Evolutionary conservation across 129 eudicot genomes (phyloP).

Genomic region (Deinandra increscens): DNA sequence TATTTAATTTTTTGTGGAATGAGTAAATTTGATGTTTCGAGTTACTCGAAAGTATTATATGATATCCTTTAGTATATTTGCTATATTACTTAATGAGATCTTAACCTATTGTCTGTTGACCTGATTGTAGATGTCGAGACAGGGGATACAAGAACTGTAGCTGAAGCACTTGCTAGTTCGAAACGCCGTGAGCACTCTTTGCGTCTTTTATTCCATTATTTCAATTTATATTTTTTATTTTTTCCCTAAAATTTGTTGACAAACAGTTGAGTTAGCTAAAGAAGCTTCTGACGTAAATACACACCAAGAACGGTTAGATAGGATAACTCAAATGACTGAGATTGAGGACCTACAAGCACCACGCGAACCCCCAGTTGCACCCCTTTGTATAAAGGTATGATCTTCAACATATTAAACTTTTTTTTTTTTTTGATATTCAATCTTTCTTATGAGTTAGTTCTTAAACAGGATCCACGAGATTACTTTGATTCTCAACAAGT

Average conservation of each 20-base stretch:
- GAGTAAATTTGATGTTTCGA: not conserved
- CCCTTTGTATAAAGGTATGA: conserved; percentile 82
- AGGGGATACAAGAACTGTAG: conserved; percentile 80
- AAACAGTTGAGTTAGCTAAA: conserved; percentile 79
- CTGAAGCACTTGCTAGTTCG: conserved; percentile 84
- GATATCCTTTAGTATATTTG: not conserved
- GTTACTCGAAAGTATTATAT: not conserved
- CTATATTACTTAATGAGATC: not conserved
- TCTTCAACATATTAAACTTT: conserved; percentile 2
- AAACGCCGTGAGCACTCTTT: conserved; percentile 56
- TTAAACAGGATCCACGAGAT: conserved; percentile 92
- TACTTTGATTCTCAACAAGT: conserved; percentile 97
- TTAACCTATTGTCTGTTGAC: conserved; percentile 2
- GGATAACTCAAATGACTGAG: conserved; percentile 70
- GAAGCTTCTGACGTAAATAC: conserved; percentile 49
- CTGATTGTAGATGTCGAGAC: conserved; percentile 60
- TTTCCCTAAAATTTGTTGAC: conserved; percentile 10
- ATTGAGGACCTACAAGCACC: conserved; percentile 99
- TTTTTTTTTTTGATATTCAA: not conserved
- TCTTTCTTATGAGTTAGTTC: conserved; percentile 18
- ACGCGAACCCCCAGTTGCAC: conserved; percentile 85
- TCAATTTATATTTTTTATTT: not conserved
- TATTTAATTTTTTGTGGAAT: not conserved
- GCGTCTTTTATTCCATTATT: not conserved
- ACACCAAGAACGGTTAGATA: conserved; percentile 56